Base-by-base conservation (phyloP, 768 basidiomycete genomes). In the Ramaria sp. region DNA sequence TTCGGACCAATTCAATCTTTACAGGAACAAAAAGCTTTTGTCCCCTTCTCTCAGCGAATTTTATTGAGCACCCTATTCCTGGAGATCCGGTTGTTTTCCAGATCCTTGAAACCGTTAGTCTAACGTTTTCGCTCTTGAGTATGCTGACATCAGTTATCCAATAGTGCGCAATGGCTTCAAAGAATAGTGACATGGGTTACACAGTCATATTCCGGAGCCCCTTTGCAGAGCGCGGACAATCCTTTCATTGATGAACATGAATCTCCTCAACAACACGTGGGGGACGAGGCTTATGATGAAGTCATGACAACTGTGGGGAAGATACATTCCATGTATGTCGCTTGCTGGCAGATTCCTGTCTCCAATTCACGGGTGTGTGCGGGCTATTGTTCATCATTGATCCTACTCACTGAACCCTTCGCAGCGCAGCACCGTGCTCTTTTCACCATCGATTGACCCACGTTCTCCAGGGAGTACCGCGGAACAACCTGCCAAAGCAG, bases 91-190 rank as follows among this genome's bases (percentile, higher is more conserved):
- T 68, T 86, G 5, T 62, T 84, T 6, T 82, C 80, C 1, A 74
- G 79, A 50, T 86, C 85, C 0, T 65, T 83, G 27, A 86, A 83
- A 67, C 66, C 75, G 85, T 87, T 67, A 43, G 81, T 66, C 27
- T 17, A 33, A 39, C 15, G 6, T 13, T 22, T 24, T 51, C 13
- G 10, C 47, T 37, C 37, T n/a, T 47, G 30, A 54, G 17, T 53
- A 46, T 51, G 51, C 61, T 71, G 30, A 66, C 64, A 24, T 71
- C 69, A 48, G 68, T 70, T 54, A 20, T 11, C 20, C 39, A 20
- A 7, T 37, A 69, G 68, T 12, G 62, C 65, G 2, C 51, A 61
- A 7, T 71, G 70, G 70, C 47, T 69, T 27, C 42, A 54, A 37
- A 59, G 58, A 38, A 51, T 68, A 5, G 60, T 70, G 12, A 54